Evolutionary conservation across 2,329 filamentous ascomycete genomes (phyloP).

Genomic region (Penicillium sp.): DNA sequence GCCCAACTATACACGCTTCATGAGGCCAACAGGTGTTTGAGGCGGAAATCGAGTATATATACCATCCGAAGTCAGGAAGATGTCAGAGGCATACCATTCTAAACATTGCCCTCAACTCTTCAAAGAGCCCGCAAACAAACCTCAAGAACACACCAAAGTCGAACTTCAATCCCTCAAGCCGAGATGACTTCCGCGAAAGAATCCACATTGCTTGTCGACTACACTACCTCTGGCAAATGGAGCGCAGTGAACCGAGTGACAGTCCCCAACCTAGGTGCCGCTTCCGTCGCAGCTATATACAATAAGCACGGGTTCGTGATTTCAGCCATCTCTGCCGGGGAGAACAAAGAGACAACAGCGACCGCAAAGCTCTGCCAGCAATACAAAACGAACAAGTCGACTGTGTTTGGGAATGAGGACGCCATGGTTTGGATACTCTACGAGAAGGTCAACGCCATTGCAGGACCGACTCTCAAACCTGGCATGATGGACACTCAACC

Average conservation of each 20-base stretch:
- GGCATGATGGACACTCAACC: neutral
- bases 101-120: no score
- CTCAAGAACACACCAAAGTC: neutral
- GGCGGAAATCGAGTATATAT: neutral
- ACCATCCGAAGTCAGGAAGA: neutral
- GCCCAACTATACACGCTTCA: neutral
- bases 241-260: neutral
- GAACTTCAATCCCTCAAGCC: neutral
- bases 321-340: neutral
- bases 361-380: neutral
- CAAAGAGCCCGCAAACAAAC: neutral
- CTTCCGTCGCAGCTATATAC: neutral
- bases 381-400: neutral
- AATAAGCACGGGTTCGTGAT: slow-evolving; percentile 1
- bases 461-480: neutral
- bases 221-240: neutral
- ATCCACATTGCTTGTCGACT: neutral
- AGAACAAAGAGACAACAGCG: neutral
- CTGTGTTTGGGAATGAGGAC: neutral
- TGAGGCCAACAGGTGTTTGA: no score
- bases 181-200: neutral
- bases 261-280: neutral
- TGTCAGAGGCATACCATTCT: neutral
- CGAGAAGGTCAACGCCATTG: neutral
- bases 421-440: slow-evolving; percentile 5